A percentile compares a stretch with the other conserved stretches of the same genome.
Evolutionary conservation across 2,329 filamentous ascomycete genomes (phyloP).

Genomic region (Graphilbum ipis-grandicollis): DNA sequence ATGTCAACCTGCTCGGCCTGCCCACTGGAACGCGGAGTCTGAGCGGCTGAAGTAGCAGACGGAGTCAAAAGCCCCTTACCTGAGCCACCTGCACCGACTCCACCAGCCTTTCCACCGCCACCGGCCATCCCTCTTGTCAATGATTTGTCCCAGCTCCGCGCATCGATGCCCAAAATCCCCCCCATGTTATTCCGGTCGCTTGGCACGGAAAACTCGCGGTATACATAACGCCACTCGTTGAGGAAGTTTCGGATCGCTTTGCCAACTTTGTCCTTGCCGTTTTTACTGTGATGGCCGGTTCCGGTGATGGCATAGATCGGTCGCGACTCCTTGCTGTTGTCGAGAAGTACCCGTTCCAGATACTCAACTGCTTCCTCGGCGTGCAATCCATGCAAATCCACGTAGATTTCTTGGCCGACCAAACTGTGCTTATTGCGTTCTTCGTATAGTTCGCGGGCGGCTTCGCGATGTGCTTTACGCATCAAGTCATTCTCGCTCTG

Average conservation of each 20-base stretch:
- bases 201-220: slow-evolving; percentile 88
- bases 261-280: slow-evolving; percentile 96
- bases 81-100: neutral
- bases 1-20: slow-evolving; percentile 32
- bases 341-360: slow-evolving; percentile 69
- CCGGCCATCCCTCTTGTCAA: slow-evolving; percentile 19
- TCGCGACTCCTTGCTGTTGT: slow-evolving; percentile 55
- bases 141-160: slow-evolving; percentile 48
- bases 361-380: slow-evolving; percentile 95
- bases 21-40: neutral
- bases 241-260: slow-evolving; percentile 83
- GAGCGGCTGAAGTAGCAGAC: too few species aligned
- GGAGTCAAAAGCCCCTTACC: neutral
- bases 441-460: slow-evolving; percentile 80
- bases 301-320: slow-evolving; percentile 93
- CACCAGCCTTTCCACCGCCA: slow-evolving; percentile 8
- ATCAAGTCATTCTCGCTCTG: slow-evolving; percentile 96
- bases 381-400: slow-evolving; percentile 96
- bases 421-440: slow-evolving; percentile 63
- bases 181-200: slow-evolving; percentile 76
- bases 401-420: slow-evolving; percentile 55
- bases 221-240: slow-evolving; percentile 90
- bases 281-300: slow-evolving; percentile 94
- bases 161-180: slow-evolving; percentile 55
- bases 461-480: slow-evolving; percentile 91